These are phyloP conservation scores for Earliella scabrosa DNA, from an alignment of 1,284 basidiomycete genomes.

Conservation along the genomic window DNA sequence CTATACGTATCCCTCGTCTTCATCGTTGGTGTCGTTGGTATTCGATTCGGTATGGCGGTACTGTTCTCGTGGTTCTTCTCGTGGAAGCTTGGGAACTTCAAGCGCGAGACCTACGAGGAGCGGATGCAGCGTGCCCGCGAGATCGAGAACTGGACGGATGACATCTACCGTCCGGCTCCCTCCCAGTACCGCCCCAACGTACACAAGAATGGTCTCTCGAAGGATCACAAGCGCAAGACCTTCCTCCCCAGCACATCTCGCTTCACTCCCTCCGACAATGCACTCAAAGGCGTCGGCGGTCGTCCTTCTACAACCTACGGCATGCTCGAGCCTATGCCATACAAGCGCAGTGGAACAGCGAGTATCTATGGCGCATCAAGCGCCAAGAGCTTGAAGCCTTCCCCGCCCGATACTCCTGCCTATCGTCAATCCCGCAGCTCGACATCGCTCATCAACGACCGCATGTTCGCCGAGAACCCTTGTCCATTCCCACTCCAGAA, in stretches of 20 bases:
- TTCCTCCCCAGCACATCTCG: constrained; percentile 87
- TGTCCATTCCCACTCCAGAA: constrained; percentile 94
- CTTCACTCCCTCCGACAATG: constrained; percentile 83
- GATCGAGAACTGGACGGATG: constrained; percentile 96
- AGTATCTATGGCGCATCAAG: constrained; percentile 55
- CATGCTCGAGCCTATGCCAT: constrained; percentile 63
- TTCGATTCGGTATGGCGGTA: constrained; percentile 97
- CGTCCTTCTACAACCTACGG: constrained; percentile 81
- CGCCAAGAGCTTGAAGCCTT: constrained; percentile 49
- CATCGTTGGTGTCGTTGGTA: constrained; percentile 95
- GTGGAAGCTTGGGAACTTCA: constrained; percentile 93
- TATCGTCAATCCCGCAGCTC: constrained; percentile 82
- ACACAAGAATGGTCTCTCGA: constrained; percentile 64
- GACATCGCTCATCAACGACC: constrained; percentile 65
- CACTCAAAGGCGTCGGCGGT: constrained; percentile 61
- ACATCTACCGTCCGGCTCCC: constrained; percentile 95
- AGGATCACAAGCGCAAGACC: constrained; percentile 60
- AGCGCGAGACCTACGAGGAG: constrained; percentile 91
- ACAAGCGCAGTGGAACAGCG: constrained; percentile 58
- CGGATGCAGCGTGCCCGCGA: constrained; percentile 90
- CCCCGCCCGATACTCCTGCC: constrained; percentile 78
- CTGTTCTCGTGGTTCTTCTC: constrained; percentile 98
- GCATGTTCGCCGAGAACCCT: constrained; percentile 60
- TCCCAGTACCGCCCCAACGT: constrained; percentile 92
- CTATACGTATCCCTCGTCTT: constrained; percentile 96